Conservation (phyloP, 192 early-diverging fungal species). For the Backusella tuberculispora region DNA sequence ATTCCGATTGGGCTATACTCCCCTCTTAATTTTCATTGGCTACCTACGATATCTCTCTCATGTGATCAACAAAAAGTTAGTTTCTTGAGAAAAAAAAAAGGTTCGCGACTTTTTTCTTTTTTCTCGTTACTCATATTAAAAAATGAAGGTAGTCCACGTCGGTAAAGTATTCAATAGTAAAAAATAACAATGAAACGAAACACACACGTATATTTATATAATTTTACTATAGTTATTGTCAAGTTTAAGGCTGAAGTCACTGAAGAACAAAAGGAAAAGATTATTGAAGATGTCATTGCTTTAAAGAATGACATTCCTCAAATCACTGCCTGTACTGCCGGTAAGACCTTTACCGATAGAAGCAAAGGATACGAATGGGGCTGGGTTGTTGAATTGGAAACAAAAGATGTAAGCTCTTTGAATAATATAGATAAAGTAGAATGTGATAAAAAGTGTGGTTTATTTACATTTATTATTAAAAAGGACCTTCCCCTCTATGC, state of each 20-base stretch:
- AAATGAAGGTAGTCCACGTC: constrained; percentile 31
- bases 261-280: constrained; percentile 23
- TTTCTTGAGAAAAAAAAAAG: no score
- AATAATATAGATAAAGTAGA: no score
- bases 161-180: constrained; percentile 14
- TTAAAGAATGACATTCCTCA: constrained; percentile 38
- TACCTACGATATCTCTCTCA: no score
- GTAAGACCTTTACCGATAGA: constrained; percentile 40
- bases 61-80: no score
- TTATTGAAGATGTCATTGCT: constrained; percentile 27
- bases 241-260: constrained; percentile 37
- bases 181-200: not conserved
- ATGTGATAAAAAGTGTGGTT: no score
- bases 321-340: constrained; percentile 30
- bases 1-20: no score
- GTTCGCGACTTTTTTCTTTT: not conserved
- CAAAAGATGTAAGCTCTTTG: constrained; percentile 34
- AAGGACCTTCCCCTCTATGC: constrained; percentile 35
- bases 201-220: not conserved
- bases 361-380: constrained; percentile 38
- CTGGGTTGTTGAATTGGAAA: constrained; percentile 41
- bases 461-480: not conserved
- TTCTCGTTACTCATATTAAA: not conserved
- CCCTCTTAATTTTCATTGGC: no score
- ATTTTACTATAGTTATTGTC: constrained; percentile 26